These are phyloP conservation scores for Talaromyces sp. DNA, from an alignment of 2,329 filamentous ascomycete species.

Conservation along the genomic window DNA sequence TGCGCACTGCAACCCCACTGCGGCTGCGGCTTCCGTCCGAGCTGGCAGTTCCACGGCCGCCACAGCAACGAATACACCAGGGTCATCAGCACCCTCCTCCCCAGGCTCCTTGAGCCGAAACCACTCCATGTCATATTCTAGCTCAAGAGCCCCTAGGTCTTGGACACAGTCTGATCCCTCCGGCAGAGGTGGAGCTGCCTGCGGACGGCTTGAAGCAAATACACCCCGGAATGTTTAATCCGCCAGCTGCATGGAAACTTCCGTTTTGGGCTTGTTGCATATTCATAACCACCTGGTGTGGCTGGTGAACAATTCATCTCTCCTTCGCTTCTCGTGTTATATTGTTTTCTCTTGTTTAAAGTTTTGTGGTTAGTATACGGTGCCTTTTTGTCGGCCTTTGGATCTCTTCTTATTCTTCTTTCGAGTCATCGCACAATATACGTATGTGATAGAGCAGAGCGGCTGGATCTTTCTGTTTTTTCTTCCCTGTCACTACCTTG, in stretches of 20 bases:
- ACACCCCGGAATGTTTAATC: slow-evolving; percentile 20
- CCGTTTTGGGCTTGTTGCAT: not conserved
- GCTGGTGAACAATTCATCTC: not conserved
- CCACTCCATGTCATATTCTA: slow-evolving; percentile 29
- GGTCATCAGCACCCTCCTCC: slow-evolving; percentile 23
- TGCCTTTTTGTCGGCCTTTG: not conserved
- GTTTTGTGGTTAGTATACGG: not conserved
- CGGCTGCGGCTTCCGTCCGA: slow-evolving; percentile 13
- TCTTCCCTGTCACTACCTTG: no score
- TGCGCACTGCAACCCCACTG: slow-evolving; percentile 34
- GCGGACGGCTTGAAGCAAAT: slow-evolving; percentile 25
- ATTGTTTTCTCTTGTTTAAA: not conserved
- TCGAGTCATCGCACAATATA: not conserved
- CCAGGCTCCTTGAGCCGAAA: slow-evolving; percentile 32
- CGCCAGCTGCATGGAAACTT: not conserved
- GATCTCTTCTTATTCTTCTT: not conserved
- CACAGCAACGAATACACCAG: slow-evolving; percentile 21
- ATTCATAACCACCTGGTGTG: not conserved
- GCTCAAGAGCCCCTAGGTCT: slow-evolving; percentile 6
- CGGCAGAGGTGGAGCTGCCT: slow-evolving; percentile 16
- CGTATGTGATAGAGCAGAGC: not conserved
- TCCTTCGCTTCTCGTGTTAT: not conserved
- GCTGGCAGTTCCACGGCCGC: slow-evolving; percentile 3
- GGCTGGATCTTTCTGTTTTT: not conserved
- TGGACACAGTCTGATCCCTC: slow-evolving; percentile 20